These are phyloP conservation scores for Leucocoprinus birnbaumii DNA, from an alignment of 768 basidiomycete genomes.

Conservation along the genomic window DNA sequence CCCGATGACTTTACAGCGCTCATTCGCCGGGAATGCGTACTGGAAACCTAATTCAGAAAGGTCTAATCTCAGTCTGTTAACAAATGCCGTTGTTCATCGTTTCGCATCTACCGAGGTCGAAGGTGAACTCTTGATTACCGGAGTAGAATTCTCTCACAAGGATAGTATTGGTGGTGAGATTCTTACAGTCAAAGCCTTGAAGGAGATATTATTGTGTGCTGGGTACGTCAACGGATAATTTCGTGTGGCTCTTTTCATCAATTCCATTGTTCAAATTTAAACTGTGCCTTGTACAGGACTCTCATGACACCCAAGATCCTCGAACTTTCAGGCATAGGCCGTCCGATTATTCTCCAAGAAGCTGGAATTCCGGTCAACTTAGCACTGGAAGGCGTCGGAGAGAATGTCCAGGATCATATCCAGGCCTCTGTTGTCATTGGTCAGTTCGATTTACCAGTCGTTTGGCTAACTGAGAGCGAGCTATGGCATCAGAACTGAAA, in stretches of 20 bases:
- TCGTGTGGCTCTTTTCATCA: too few species aligned
- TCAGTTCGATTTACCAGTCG: not conserved
- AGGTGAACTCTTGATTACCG: constrained; percentile 7
- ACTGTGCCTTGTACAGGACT: not conserved
- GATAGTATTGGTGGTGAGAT: not conserved
- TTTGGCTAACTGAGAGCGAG: not conserved
- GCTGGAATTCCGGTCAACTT: constrained; percentile 14
- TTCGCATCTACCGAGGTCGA: not conserved
- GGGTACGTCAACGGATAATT: constrained; percentile 7
- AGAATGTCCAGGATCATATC: constrained; percentile 16
- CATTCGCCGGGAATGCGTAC: constrained; percentile 10
- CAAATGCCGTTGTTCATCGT: not conserved
- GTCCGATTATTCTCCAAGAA: constrained; percentile 10
- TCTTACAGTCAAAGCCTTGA: not conserved
- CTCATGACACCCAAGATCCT: constrained; percentile 16
- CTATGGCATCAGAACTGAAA: not conserved
- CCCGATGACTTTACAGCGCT: constrained; percentile 10
- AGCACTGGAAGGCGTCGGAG: constrained; percentile 15
- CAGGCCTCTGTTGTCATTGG: not conserved
- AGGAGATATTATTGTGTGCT: constrained; percentile 15
- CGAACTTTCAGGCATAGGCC: constrained; percentile 18
- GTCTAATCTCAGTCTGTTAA: constrained; percentile 15
- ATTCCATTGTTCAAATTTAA: not conserved
- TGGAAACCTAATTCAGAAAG: constrained; percentile 11
- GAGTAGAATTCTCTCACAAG: constrained; percentile 8